A percentile compares a stretch with the other conserved stretches of the same genome.
These are phyloP conservation scores for Parastagonospora nodorum DNA, from an alignment of 2,329 filamentous ascomycete genomes.

Conservation along the genomic window DNA sequence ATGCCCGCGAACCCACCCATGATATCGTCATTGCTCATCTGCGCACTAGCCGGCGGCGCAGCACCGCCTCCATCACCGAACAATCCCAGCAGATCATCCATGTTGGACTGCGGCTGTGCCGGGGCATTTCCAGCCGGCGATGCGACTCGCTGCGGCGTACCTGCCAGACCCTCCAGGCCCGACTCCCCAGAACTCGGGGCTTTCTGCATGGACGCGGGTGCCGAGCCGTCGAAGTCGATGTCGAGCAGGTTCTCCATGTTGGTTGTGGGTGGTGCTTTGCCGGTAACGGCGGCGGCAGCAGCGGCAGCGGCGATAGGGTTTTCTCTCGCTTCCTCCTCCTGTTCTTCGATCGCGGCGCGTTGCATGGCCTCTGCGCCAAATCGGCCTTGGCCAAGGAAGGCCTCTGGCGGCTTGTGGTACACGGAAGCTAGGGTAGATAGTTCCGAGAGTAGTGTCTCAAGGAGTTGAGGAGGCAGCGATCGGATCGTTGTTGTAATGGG, in stretches of 20 bases:
- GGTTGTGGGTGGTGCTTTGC: conserved; percentile 63
- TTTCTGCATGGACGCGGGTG: conserved; percentile 81
- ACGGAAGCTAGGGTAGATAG: conserved; percentile 95
- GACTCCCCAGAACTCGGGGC: conserved; percentile 58
- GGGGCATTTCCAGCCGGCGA: conserved; percentile 61
- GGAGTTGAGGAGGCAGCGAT: conserved; percentile 77
- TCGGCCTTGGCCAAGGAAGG: conserved; percentile 94
- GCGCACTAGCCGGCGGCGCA: conserved; percentile 37
- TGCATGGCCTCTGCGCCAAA: conserved; percentile 95
- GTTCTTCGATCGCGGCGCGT: conserved; percentile 93
- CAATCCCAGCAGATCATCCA: conserved; percentile 81
- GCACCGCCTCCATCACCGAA: conserved; percentile 55
- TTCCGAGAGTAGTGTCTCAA: conserved; percentile 89
- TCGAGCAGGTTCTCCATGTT: conserved; percentile 95
- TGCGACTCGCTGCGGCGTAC: conserved; percentile 70
- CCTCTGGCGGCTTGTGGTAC: conserved; percentile 97
- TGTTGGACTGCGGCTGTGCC: conserved; percentile 58
- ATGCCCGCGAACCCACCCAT: conserved; percentile 83
- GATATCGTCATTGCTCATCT: conserved; percentile 60
- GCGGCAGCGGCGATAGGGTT: conserved; percentile 91
- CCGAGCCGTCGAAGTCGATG: conserved; percentile 93
- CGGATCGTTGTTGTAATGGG: conserved; percentile 94
- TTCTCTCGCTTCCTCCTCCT: conserved; percentile 87
- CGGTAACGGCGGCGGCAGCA: conserved; percentile 65
- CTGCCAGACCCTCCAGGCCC: conserved; percentile 60